Base-by-base conservation (phyloP, 2,329 filamentous ascomycete species). In the Graphiopsis chlorocephala region DNA sequence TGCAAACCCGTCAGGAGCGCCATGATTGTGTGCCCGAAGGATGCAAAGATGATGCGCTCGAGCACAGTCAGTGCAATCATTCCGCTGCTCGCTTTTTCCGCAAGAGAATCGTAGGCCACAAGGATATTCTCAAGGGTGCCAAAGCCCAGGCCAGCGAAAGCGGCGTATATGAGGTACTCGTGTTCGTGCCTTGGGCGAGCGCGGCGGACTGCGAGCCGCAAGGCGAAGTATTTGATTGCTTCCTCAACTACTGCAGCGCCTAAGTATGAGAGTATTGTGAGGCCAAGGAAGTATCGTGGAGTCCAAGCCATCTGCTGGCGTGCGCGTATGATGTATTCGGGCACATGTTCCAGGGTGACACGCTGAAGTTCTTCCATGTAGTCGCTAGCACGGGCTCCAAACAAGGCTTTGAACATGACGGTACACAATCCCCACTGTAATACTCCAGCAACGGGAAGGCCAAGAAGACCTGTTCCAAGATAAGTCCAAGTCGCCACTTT, bases 161-260 rank as follows among this genome's bases (percentile, higher is more conserved):
- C 58, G n/a, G 26, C 58, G 31, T 61, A 61, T 6, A 61, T 38
- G 45, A 61, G 58, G 14, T 61, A 61, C 45, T 61, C 58, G 10
- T 33, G 45, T 12, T 61, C 58, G 14, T 61, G 58, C 14, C 50
- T 61, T n/a, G 58, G 58, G 12, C 45, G 45, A 11, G 58, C 45
- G 20, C n/a, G 58, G 20, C 45, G 47, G 14, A 61, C 20, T 38
- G 58, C 58, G 17, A 61, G 28, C 8, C 58, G 45, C 11, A 61
- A 17, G 8, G 58, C 58, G 6, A 61, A 2, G 10, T 61, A 61
- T n/a, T 61, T 61, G 28, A 61, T 47, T 11, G 20, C 45, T 38
- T 61, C 58, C 42, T 61, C 58, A 5, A 52, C 12, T 5, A 38
- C 8, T 1, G 38, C 45, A 26, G 58, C 29, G 2, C 58, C 58